Evolutionary conservation across 129 eudicot species (phyloP), one percentile per base, ranked within the genome.

Genomic region (Cynara cardunculus): DNA sequence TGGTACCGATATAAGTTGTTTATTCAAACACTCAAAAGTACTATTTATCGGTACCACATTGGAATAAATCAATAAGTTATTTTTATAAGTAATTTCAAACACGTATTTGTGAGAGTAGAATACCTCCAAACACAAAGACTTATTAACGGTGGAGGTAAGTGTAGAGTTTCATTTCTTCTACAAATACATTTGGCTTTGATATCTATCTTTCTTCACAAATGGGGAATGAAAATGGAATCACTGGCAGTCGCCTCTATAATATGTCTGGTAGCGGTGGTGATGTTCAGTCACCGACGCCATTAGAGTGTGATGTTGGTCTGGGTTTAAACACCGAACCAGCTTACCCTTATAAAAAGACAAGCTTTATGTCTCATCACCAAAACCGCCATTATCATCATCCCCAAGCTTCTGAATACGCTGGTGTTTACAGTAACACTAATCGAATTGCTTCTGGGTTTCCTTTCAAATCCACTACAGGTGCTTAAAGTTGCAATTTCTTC

Each of bases 241-340:
- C 46, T 10, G 13, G 61, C 61, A 16, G 19, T 46, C 61, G 21
- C 0, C 61, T 46, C 6, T 46, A 46, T 46, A 14, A 46, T 11
- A 13, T 14, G 61, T 27, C 72, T 69, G 39, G 39, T 34, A 5
- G 39, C 16, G 62, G n/a, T 24, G 22, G 24, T 46, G 71, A 32
- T 27, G 1, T 25, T 24, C n/a, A 65, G 21, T 24, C 69, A 26
- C 65, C 46, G 0, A n/a, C 41, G 4, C 28, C 80, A 32, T 80
- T 25, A 2, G 56, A 69, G 39, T 84, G 80, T 78, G 87, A 85
- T 78, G 78, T 79, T 30, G 89, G 85, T 70, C 73, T 89, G 82
- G 88, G 82, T 79, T 88, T 90, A 73, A 37, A 82, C 67, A 73
- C 72, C 59, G 80, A 81, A 26, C 74, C 85, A n/a, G 24, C 70